Percentiles rank a stretch among this genome's conserved stretches.
Evolutionary conservation across 495 filamentous ascomycete genomes (phyloP).

Genomic region (Immersiella caudata): DNA sequence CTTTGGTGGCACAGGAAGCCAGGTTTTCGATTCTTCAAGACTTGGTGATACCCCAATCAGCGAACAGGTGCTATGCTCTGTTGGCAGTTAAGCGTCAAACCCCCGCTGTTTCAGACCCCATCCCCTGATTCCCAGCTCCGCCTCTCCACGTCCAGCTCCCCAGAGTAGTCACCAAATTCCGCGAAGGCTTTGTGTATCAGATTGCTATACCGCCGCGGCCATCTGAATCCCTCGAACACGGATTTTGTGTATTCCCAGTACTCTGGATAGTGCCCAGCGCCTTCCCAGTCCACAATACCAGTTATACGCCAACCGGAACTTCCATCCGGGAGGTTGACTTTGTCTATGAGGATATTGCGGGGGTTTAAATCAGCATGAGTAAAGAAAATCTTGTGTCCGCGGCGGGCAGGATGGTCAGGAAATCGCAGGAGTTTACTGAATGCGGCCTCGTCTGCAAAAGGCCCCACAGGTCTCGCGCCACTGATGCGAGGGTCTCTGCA

Average conservation of each 20-base stretch:
- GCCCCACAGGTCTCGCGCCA: slow-evolving; percentile 30
- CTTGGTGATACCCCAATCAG: too few species aligned
- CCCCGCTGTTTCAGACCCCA: slow-evolving; percentile 12
- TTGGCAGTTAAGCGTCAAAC: too few species aligned
- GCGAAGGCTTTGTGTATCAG: slow-evolving; percentile 29
- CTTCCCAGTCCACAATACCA: slow-evolving; percentile 51
- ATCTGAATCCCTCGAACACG: slow-evolving; percentile 35
- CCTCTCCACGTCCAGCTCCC: slow-evolving; percentile 36
- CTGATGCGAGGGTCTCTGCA: slow-evolving; percentile 33
- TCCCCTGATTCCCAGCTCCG: slow-evolving; percentile 30
- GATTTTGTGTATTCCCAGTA: slow-evolving; percentile 54
- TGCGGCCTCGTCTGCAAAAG: slow-evolving; percentile 37
- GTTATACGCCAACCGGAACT: slow-evolving; percentile 34
- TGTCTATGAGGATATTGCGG: slow-evolving; percentile 50
- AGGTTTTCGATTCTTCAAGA: too few species aligned
- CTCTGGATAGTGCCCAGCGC: slow-evolving; percentile 54
- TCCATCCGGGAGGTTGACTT: slow-evolving; percentile 21
- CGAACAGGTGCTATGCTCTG: too few species aligned
- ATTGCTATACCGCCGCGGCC: slow-evolving; percentile 28
- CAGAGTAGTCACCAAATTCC: slow-evolving; percentile 34
- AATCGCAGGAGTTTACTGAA: slow-evolving; percentile 37
- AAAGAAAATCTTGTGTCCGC: slow-evolving; percentile 44
- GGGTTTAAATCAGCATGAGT: slow-evolving; percentile 51
- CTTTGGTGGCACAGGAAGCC: too few species aligned
- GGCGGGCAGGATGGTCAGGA: slow-evolving; percentile 34